Base-by-base conservation (phyloP, 768 basidiomycete species). In the Amanita brunnescens region DNA sequence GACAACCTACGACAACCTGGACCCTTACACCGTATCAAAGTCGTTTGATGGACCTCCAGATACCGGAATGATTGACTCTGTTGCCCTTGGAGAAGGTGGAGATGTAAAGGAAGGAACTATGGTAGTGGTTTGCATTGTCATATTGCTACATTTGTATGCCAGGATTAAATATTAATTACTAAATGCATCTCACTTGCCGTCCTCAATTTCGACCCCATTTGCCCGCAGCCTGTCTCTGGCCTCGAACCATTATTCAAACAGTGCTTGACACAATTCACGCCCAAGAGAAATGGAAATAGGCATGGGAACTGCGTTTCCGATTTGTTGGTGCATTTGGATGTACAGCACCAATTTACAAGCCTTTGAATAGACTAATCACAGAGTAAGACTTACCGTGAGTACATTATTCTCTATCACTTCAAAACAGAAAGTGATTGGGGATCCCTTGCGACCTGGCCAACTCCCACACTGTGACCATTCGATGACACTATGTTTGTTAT, bases 371-470 rank as follows among this genome's bases (percentile, higher is more conserved):
- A 5, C 39, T 13, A 7, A 37, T 68, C 33, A 13, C 83, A 54
- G n/a, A n/a, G n/a, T n/a, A n/a, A n/a, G n/a, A n/a, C n/a, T n/a
- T 53, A 87, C 86, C 1, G 80, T 86, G 26, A 78, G 70, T 12
- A 88, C 73, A 37, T 74, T 78, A 35, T 78, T 59, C 12, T 72
- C 65, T 6, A 71, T 55, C 0, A 83, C 68, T 50, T 75, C 59
- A 55, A 91, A 90, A 0, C n/a, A 76, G 64, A 52, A 87, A 89
- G 58, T 73, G 66, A 55, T 91, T 89, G 0, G 87, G 84, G 61
- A 91, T 87, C 0, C 89, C 88, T 68, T 91, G 89, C 0, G 85
- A 83, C 37, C 89, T 71, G 6, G 87, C 88, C 12, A 87, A 69
- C 61, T 91, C 88, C 4, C 88, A 76, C 20, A 90, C 80, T 0